These are phyloP conservation scores for Paraleonurus japonicus DNA, from an alignment of 257 asterid species.

Conservation along the genomic window DNA sequence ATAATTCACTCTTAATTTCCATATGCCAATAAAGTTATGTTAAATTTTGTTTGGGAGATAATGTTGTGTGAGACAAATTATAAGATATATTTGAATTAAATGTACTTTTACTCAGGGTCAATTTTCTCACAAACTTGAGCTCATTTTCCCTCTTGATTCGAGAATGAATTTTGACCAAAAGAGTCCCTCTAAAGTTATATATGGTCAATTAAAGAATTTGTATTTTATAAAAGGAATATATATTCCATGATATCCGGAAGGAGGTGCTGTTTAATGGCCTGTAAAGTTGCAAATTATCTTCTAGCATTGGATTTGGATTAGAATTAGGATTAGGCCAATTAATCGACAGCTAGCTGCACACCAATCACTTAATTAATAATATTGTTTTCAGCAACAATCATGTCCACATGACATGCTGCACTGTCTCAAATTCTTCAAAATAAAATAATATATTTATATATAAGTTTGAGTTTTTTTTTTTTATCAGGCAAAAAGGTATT, in stretches of 20 bases:
- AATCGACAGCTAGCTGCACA: constrained; percentile 17
- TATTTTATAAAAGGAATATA: neutral
- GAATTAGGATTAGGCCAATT: constrained; percentile 5
- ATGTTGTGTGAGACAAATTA: too few relatives aligned
- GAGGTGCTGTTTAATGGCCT: neutral
- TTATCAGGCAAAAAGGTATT: too few relatives aligned
- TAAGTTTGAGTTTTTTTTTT: too few relatives aligned
- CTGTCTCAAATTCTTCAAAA: neutral
- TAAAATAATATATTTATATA: too few relatives aligned
- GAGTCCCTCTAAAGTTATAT: neutral
- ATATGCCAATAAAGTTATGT: too few relatives aligned
- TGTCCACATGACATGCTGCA: constrained; percentile 16
- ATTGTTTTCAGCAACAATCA: constrained; percentile 13
- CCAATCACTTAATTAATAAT: neutral
- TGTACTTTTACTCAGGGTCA: too few relatives aligned
- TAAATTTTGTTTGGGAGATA: too few relatives aligned
- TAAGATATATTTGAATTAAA: too few relatives aligned
- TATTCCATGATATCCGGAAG: neutral
- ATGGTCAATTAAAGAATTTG: too few relatives aligned
- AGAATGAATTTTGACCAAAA: neutral
- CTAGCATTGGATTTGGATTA: neutral
- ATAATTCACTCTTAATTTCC: neutral
- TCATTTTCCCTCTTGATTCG: neutral
- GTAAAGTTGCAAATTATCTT: constrained; percentile 7
- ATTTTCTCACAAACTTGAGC: neutral